These are phyloP conservation scores for Fraxinus platypoda DNA, from an alignment of 305 asterid genomes.

Conservation along the genomic window DNA sequence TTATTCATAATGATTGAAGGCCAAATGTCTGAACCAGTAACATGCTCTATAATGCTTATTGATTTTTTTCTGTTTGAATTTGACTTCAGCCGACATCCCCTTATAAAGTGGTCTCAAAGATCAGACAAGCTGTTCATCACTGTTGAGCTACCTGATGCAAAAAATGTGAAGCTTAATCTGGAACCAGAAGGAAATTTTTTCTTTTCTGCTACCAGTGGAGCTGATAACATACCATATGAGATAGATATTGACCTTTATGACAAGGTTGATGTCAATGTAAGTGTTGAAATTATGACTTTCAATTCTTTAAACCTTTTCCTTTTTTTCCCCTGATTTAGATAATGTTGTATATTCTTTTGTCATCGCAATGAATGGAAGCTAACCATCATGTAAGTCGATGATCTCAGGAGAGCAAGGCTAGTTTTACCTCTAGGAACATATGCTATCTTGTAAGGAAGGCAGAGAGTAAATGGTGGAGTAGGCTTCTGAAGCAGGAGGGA, in stretches of 20 bases:
- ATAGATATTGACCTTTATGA: conserved; percentile 50
- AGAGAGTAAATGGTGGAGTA: conserved; percentile 66
- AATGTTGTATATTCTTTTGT: not conserved
- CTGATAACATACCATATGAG: conserved; percentile 44
- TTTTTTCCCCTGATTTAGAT: not conserved
- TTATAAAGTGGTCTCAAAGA: conserved; percentile 71
- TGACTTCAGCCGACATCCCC: conserved; percentile 49
- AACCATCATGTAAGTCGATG: not conserved
- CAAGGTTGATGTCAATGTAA: conserved; percentile 59
- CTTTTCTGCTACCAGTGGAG: conserved; percentile 59
- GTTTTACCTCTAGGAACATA: conserved; percentile 41
- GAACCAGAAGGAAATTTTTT: conserved; percentile 58
- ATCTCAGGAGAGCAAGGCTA: conserved; percentile 56
- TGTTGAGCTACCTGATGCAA: conserved; percentile 64
- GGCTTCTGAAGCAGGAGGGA: conserved; percentile 56
- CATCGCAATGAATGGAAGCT: not conserved
- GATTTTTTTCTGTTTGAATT: not conserved
- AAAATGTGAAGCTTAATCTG: conserved; percentile 58
- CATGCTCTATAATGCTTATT: not conserved
- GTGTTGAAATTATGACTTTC: not conserved
- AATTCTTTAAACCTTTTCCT: not conserved
- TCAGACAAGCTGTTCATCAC: conserved; percentile 49
- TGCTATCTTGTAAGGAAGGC: conserved; percentile 58
- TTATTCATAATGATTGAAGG: not conserved
- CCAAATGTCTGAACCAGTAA: not conserved